Evolutionary conservation across 306 rosid species (phyloP).

Genomic region (Castanopsis chinensis): DNA sequence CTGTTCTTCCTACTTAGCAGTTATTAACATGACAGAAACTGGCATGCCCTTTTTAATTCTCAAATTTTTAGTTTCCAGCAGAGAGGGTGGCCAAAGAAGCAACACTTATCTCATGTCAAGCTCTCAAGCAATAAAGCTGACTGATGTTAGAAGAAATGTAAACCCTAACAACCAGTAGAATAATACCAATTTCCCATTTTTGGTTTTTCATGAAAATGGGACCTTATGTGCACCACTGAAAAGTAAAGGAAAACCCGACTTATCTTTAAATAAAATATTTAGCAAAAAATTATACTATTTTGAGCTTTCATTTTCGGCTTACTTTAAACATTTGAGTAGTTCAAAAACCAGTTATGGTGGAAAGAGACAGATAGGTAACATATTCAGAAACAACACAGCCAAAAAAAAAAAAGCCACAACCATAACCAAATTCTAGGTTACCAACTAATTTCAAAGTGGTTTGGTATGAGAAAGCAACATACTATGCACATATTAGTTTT

Average conservation of each 20-base stretch:
- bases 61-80: background rate
- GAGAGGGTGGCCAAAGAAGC: background rate
- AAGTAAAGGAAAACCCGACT: background rate
- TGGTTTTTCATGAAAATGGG: background rate
- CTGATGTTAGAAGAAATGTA: background rate
- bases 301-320: no score
- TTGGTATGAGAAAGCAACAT: constrained; percentile 18
- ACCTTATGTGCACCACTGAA: background rate
- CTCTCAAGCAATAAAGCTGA: background rate
- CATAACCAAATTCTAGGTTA: background rate
- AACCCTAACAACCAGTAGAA: background rate
- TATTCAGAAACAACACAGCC: background rate
- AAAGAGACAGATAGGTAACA: background rate
- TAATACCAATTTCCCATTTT: background rate
- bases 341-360: background rate
- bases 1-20: no score
- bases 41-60: background rate
- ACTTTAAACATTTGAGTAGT: background rate
- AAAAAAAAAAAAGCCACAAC: background rate
- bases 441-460: background rate
- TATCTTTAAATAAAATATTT: background rate
- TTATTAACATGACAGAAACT: background rate
- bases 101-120: background rate
- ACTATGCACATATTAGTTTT: constrained; percentile 99
- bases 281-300: background rate